Conservation (phyloP, 139 green algal genomes). For the Dunaliella sp. region DNA sequence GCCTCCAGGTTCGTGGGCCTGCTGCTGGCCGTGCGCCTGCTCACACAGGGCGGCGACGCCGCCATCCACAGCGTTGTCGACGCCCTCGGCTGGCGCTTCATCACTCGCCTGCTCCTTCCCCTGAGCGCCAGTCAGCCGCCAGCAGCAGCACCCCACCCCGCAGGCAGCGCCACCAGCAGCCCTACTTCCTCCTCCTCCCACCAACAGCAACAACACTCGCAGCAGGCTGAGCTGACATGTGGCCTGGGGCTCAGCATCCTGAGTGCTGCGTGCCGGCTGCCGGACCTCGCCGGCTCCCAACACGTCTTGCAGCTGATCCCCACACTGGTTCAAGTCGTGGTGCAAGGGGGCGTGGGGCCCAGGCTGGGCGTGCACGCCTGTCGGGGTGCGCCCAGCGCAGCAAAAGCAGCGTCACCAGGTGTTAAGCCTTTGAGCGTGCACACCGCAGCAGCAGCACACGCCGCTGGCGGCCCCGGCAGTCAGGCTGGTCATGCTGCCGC, state of each 20-base stretch:
- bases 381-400: too few species aligned
- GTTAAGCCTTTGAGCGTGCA: constrained; percentile 4
- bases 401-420: neutral
- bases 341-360: constrained; percentile 26
- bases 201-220: neutral
- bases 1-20: constrained; percentile 70
- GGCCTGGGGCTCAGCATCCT: constrained; percentile 56
- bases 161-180: neutral
- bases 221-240: neutral
- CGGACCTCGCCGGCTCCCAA: constrained; percentile 32
- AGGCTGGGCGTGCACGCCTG: neutral
- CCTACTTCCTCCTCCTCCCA: neutral
- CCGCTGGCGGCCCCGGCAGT: too few species aligned
- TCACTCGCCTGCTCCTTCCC: constrained; percentile 66
- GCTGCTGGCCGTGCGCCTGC: constrained; percentile 64
- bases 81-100: constrained; percentile 58
- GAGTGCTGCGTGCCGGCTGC: constrained; percentile 39
- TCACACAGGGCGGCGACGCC: constrained; percentile 41
- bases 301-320: constrained; percentile 42
- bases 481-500: constrained; percentile 6
- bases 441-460: neutral
- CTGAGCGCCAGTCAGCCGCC: constrained; percentile 22
- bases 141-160: neutral
- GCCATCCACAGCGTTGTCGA: constrained; percentile 40
- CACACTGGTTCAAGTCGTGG: constrained; percentile 49